These are phyloP conservation scores for Phlegmacium glaucopus DNA, from an alignment of 768 basidiomycete genomes.

Conservation along the genomic window DNA sequence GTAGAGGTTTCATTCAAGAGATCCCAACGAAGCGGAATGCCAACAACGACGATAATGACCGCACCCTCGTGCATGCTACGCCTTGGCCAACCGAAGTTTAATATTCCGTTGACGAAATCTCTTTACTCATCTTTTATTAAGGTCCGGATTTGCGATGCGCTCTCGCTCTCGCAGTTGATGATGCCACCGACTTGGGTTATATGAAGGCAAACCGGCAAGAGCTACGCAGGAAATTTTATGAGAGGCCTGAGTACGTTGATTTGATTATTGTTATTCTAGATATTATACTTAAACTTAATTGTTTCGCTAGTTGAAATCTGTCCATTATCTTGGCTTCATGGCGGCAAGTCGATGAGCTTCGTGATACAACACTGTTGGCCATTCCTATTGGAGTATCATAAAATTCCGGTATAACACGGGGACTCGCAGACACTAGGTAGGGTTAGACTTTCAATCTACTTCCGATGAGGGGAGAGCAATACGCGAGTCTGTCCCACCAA, in stretches of 20 bases:
- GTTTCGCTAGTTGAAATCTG: too few relatives aligned
- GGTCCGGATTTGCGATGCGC: conserved; percentile 23
- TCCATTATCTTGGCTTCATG: too few relatives aligned
- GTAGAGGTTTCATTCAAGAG: conserved; percentile 1
- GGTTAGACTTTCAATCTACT: conserved; percentile 28
- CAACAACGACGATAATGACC: neutral
- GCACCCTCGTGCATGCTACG: conserved; percentile 14
- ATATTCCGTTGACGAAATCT: conserved; percentile 13
- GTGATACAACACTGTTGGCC: conserved; percentile 69
- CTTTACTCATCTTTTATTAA: conserved; percentile 17
- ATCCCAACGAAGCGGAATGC: conserved; percentile 8
- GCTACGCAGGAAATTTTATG: neutral
- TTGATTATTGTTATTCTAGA: too few relatives aligned
- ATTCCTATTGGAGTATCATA: conserved; percentile 83
- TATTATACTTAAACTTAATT: too few relatives aligned
- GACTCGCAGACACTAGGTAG: conserved; percentile 49
- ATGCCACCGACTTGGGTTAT: conserved; percentile 2
- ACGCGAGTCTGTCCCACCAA: conserved; percentile 64
- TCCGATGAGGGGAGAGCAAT: conserved; percentile 44
- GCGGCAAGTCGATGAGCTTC: conserved; percentile 6
- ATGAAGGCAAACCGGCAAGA: conserved; percentile 5
- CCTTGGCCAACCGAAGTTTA: conserved; percentile 14
- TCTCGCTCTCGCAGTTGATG: conserved; percentile 12
- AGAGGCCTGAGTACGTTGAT: too few relatives aligned
- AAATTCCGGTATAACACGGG: conserved; percentile 53